phyloP scores from a whole-genome alignment of 306 rosid genomes.

The Quercus variabilis region DNA sequence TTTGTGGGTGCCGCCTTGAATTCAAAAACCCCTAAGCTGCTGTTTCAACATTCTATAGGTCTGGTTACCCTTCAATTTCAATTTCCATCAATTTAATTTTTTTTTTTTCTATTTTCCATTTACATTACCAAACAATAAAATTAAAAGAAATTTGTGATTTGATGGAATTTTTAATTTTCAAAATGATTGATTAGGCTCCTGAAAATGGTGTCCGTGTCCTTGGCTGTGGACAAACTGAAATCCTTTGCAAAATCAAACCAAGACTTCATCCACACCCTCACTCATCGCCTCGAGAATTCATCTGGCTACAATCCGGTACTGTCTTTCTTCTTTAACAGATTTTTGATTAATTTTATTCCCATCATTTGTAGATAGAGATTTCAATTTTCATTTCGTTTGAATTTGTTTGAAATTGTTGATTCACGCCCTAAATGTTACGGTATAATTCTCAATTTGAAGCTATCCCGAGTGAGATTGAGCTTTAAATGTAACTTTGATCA shows the following conservation, averaged over 20 bases:
- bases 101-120: too few species aligned
- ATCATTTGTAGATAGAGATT: background rate
- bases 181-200: background rate
- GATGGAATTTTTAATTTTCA: too few species aligned
- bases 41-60: too few species aligned
- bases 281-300: conserved; percentile 31
- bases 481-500: background rate
- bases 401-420: background rate
- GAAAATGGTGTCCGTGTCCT: conserved; percentile 49
- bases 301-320: conserved; percentile 57
- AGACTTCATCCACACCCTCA: conserved; percentile 37
- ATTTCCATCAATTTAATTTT: too few species aligned
- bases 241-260: conserved; percentile 52
- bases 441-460: too few species aligned
- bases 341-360: background rate
- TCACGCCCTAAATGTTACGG: background rate
- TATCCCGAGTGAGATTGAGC: too few species aligned
- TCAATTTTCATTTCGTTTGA: background rate
- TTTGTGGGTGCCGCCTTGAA: too few species aligned
- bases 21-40: too few species aligned
- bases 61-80: too few species aligned
- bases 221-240: conserved; percentile 37
- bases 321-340: background rate
- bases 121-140: too few species aligned
- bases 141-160: too few species aligned